A percentile compares a stretch with the other conserved stretches of the same genome.
phyloP scores from a whole-genome alignment of 441 rosid species.

The Jatropha podagrica region DNA sequence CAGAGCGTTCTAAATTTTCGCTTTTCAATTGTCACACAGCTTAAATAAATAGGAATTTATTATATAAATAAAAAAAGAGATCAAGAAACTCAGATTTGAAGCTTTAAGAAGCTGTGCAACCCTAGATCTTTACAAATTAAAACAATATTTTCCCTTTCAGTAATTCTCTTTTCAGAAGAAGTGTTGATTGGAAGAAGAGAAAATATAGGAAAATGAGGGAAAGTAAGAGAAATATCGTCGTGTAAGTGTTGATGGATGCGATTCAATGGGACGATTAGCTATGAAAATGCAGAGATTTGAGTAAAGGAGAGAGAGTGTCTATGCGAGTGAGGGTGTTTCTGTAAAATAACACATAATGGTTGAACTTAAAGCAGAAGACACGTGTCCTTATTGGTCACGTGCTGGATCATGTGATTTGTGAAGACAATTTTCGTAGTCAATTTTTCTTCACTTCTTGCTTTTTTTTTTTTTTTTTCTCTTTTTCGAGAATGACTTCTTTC shows the following conservation, averaged over 20 bases:
- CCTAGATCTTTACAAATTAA: conserved; percentile 46
- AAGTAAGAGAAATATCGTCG: neutral
- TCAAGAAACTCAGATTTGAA: conserved; percentile 23
- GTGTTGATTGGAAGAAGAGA: conserved; percentile 32
- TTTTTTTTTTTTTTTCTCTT: neutral
- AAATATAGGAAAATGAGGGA: conserved; percentile 30
- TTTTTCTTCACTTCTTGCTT: neutral
- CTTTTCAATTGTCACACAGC: neutral
- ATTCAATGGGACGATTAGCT: conserved; percentile 25
- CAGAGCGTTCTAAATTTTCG: neutral
- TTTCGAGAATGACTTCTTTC: no score
- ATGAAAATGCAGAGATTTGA: conserved; percentile 27
- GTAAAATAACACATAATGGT: conserved; percentile 17
- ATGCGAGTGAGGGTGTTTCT: neutral
- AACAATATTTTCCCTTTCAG: conserved; percentile 1
- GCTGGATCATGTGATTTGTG: conserved; percentile 22
- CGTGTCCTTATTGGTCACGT: conserved; percentile 35
- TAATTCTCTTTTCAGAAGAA: neutral
- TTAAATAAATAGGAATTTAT: neutral
- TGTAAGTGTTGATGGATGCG: conserved; percentile 22
- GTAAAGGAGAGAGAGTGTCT: conserved; percentile 1
- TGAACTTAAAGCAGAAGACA: conserved; percentile 12
- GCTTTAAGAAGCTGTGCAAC: conserved; percentile 26
- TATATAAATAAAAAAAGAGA: neutral
- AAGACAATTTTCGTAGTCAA: neutral